Conservation (phyloP, 2,329 filamentous ascomycete species). For the Ascochyta fabae region DNA sequence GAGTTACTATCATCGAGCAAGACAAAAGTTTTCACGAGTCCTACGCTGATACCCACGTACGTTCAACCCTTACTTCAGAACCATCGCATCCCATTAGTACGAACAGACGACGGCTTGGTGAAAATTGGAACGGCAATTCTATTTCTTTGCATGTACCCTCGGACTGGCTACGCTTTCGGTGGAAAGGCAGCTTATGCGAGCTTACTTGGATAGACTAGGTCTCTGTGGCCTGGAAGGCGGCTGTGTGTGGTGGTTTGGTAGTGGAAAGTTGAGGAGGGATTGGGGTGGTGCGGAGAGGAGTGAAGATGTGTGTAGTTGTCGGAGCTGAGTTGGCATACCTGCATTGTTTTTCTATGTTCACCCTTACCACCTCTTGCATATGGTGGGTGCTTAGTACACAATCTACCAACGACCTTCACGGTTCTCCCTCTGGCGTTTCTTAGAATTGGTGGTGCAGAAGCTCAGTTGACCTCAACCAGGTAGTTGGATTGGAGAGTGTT, state of each 20-base stretch:
- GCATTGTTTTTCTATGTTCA: slow-evolving; percentile 24
- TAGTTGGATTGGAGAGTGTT: too few species aligned
- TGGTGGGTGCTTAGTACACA: slow-evolving; percentile 26
- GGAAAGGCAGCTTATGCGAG: slow-evolving; percentile 15
- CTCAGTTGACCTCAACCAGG: too few species aligned
- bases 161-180: slow-evolving; percentile 9
- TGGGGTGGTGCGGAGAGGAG: slow-evolving; percentile 18
- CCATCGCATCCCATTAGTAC: slow-evolving; percentile 48
- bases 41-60: slow-evolving; percentile 54
- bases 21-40: slow-evolving; percentile 50
- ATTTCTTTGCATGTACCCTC: slow-evolving; percentile 23
- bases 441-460: too few species aligned
- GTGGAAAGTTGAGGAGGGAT: slow-evolving; percentile 27
- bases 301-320: slow-evolving; percentile 33
- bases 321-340: slow-evolving; percentile 36
- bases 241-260: slow-evolving; percentile 41
- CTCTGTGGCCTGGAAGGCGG: slow-evolving; percentile 40
- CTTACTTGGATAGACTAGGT: slow-evolving; percentile 36
- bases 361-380: slow-evolving; percentile 18
- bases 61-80: slow-evolving; percentile 47
- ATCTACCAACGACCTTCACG: slow-evolving; percentile 16
- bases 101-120: slow-evolving; percentile 48
- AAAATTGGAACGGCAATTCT: slow-evolving; percentile 35
- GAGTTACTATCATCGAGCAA: slow-evolving; percentile 39
- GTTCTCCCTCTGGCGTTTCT: background rate